Conservation (phyloP, 768 basidiomycete species). For the Pisolithus albus region DNA sequence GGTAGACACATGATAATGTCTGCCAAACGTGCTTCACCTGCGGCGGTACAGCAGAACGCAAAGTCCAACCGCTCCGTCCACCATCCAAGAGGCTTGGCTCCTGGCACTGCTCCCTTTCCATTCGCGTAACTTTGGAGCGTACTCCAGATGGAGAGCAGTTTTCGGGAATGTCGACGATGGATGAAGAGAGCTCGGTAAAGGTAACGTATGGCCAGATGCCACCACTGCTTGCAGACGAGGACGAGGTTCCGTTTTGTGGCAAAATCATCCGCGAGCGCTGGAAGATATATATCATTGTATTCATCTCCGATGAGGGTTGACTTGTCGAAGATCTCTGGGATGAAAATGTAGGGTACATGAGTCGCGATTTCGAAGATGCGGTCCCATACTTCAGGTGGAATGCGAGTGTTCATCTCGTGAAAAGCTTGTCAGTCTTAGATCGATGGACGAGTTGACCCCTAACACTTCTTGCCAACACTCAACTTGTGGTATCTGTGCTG, state of each 20-base stretch:
- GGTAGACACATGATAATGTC: conserved; percentile 12
- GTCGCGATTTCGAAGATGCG: conserved; percentile 18
- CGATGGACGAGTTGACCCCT: too few species aligned
- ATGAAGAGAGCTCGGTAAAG: conserved; percentile 21
- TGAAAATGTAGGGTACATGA: conserved; percentile 13
- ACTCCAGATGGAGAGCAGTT: conserved; percentile 14
- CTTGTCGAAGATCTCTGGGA: conserved; percentile 20
- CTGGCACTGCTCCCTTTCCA: conserved; percentile 6
- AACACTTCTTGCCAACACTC: too few species aligned
- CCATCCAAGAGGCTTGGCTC: conserved; percentile 13
- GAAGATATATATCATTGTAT: conserved; percentile 1
- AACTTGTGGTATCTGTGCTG: too few species aligned
- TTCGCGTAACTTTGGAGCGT: conserved; percentile 8
- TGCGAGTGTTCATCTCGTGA: too few species aligned
- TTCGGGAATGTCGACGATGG: conserved; percentile 4
- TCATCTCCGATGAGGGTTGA: conserved; percentile 7
- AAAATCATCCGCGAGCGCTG: conserved; percentile 10
- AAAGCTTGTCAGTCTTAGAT: too few species aligned
- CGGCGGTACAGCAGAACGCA: conserved; percentile 10
- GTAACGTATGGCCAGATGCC: conserved; percentile 16
- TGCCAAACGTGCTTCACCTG: conserved; percentile 6
- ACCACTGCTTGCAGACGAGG: conserved; percentile 25
- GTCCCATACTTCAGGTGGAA: conserved; percentile 23
- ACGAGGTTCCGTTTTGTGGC: conserved; percentile 22
- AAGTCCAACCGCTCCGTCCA: conserved; percentile 21